Base-by-base conservation (phyloP, 106 monocot genomes). In the Amphibolis antarctica region DNA sequence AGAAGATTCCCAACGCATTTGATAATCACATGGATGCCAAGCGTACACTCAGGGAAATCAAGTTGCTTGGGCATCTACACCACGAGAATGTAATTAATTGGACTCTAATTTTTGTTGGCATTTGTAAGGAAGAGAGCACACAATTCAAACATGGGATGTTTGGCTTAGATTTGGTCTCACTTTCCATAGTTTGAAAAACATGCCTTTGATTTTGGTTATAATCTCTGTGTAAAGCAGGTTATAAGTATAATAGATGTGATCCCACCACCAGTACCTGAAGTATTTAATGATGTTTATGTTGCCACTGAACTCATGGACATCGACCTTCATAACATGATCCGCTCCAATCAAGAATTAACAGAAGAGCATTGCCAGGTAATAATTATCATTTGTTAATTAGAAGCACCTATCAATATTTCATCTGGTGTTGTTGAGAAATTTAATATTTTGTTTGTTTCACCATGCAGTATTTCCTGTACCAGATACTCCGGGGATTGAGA, bases 391-490 rank as follows among this genome's bases (percentile, higher is more conserved):
- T 43, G 19, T 20, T 5, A 17, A 1, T 7, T 0, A 3, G 18
- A 61, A 60, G 15, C 20, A 15, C 12, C 30, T 51, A 25, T 31
- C n/a, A 36, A n/a, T 19, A 5, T 28, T n/a, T n/a, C n/a, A 18
- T 18, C 51, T 65, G 1, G 29, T 28, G 30, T 53, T 53, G 5
- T 24, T 12, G 0, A 9, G 30, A 46, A 48, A 53, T n/a, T 52
- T 36, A 20, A 51, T 21, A 12, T 2, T 73, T 61, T 61, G 19
- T 60, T 5, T 29, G 43, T 50, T 22, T 60, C 18, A 26, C 14
- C 18, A 18, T 80, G 72, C 89, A 99, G 98, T 92, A 91, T 59
- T 92, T 99, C 65, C 68, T 99, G 30, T 99, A 99, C 66, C 98
- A 99, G 66, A 91, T 99, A 25, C 91, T 99, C 19, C 82, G 91